Base-by-base conservation (phyloP, 345 rosid genomes). In the Cardamine occulta region DNA sequence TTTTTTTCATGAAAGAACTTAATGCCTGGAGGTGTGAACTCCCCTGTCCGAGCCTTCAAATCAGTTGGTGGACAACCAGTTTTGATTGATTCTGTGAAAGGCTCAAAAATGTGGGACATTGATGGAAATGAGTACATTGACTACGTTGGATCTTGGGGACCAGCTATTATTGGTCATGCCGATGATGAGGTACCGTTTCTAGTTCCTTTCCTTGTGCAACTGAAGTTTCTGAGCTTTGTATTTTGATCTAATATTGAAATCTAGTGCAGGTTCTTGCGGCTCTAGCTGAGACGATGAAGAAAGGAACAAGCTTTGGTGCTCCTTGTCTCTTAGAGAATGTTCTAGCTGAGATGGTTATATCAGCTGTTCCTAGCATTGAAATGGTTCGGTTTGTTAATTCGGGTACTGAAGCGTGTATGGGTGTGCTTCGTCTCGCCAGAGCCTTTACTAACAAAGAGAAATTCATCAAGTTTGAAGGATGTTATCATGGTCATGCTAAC, bases 291-390 rank as follows among this genome's bases (percentile, higher is more conserved):
- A 90, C 97, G 29, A 90, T 92, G 96, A 88, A 92, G 84, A 92
- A 92, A 82, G 99, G 99, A 63, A 95, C 99, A 72, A 92, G 99
- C 86, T 94, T 94, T 85, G 98, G 98, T 23, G 98, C 97, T 72
- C 97, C 98, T 54, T 94, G 98, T 81, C 93, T 94, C 75, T 83
- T 88, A 29, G 97, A 94, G 88, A 94, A 94, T 81, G 84, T 79
- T 70, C 72, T 91, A 52, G 96, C 98, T 0, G 93, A 90, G 83
- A 87, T 92, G 96, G 97, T 92, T 26, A 89, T 90, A 63, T 82
- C 94, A n/a, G 97, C 98, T 52, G 97, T 92, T 80, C 97, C 96
- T 4, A 75, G 87, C 82, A 89, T 94, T 67, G 96, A 94, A 76
- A 94, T 90, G 98, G 97, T 90, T 45, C 91, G 98, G 29, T 94